Evolutionary conservation across 805 yeast genomes (phyloP), one percentile per base, ranked within the genome.

Genomic region (Blastobotrys parvus): DNA sequence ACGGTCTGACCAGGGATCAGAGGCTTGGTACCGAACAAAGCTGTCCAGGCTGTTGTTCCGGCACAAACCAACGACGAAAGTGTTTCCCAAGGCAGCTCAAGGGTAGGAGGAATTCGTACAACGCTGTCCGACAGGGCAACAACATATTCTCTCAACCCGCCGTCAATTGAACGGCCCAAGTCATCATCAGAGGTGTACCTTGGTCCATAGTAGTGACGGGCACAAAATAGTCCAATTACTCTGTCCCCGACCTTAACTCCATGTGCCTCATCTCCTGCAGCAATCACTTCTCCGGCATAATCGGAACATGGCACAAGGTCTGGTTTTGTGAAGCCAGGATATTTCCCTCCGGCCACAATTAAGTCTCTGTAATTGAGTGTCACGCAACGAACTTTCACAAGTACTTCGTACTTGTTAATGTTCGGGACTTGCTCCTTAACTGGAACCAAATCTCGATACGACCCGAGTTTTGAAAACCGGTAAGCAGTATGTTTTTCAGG

Each of bases 11-110:
- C 47, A 22, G 47, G 45, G 15, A 25, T 21, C 19, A 41, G 32
- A 11, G 36, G 38, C 15, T 31, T 33, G 15, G 22, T 13, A 3
- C 47, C 47, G 25, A 20, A 45, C 6, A 45, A 32, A 3, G 39
- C 45, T 27, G 41, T 41, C 47, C 47, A 45, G 17, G 39, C 18
- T 19, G 47, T 45, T 15, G 41, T 31, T 3, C 45, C 48, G 22
- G 48, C 35, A 29, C 48, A 45, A 1, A 25, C 35, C 30, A 45
- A 33, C 11, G 39, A 21, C 5, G 48, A 33, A 13, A 33, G 11
- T 18, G 42, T 33, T 23, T 41, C 39, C 48, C 48, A 45, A 3
- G 42, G 11, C 22, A 45, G 38, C 16, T 42, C 40, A 4, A 21
- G 40, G 8, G 36, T 32, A 13, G 25, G 33, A 13, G 44, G 21